Evolutionary conservation across 345 rosid species (phyloP), one percentile per base, ranked within the genome.

Genomic region (Brassica cretica): DNA sequence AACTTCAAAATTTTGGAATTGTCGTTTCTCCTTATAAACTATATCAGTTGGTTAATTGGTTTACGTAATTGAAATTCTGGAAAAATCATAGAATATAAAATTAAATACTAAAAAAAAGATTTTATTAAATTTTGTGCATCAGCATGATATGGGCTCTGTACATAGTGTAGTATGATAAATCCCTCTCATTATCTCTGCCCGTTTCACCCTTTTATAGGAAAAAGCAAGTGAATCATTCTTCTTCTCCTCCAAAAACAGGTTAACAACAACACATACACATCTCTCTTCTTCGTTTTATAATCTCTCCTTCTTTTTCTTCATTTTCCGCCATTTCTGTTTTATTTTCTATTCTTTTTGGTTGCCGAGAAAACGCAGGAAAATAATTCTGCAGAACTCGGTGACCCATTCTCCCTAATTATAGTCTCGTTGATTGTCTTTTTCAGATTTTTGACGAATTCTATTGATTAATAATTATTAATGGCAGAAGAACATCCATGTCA

Each of bases 401-500:
- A 59, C 53, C 51, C 44, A 39, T 39, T 39, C 44, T 39, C 11
- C 44, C 49, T 41, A 27, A 27, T 27, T 27, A 27, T 27, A 27
- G 29, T 27, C 44, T 37, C 44, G 3, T 80, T 62, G 37, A 21
- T 81, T 32, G 15, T 11, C 2, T 33, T 18, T 25, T 66, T 16
- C 78, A 73, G 81, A 68, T 64, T 27, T 64, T 41, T 14, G 11
- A 37, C 11, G 44, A 37, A 8, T 9, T 37, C 8, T 6, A 44
- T 44, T 11, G 51, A 6, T 30, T n/a, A 83, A 32, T 87, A 46
- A 46, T 46, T 46, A 63, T 21, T n/a, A 83, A 64, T 87, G 89
- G 88, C 84, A 75, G 89, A 87, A 74, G 89, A 87, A 77, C 89
- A 87, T 76, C 58, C 82, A 73, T 87, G 84, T 70, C 75, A 84